Base-by-base conservation (phyloP, 441 rosid genomes). In the Populus hybrid region DNA sequence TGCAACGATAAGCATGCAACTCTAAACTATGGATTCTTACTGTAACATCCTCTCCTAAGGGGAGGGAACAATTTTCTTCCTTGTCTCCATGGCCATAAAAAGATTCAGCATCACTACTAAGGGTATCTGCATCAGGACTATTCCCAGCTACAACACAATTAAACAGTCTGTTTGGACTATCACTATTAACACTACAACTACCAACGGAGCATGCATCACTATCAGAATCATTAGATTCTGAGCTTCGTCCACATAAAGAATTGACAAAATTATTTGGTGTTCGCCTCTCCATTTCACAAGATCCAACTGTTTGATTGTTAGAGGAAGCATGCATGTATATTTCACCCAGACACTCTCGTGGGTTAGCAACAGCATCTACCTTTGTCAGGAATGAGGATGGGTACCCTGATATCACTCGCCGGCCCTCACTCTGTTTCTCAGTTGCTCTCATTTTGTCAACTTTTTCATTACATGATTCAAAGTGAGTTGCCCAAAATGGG, bases 21-120 rank as follows among this genome's bases (percentile, higher is more conserved):
- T 93, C 98, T 82, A 86, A 79, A 80, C 92, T 89, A 88, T 86
- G 91, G 30, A 87, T 81, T 76, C 80, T 82, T 80, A 67, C 82
- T 30, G 79, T 84, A 67, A 83, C 61, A 81, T 84, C 88, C 30
- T 80, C 85, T 78, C 71, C 83, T 61, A 78, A 14, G 38, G 83
- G 74, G 74, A 28, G 66, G 35, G 71, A 67, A 66, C 68, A 6
- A 38, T 50, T 79, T 76, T 76, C 82, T 78, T 70, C 86, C 70
- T 84, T 88, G 30, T 83, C 80, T 75, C 71, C 79, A 10, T 70
- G 21, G 28, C 76, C 82, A 77, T 79, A 74, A 77, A 66, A 86
- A 38, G 95, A 90, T 78, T 94, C 92, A n/a, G 92, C 94, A 67
- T 89, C 96, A 79, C 90, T 86, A 82, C 81, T 74, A 79, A 77